Evolutionary conservation across 768 basidiomycete genomes (phyloP).

Genomic region (Suillus subaureus): DNA sequence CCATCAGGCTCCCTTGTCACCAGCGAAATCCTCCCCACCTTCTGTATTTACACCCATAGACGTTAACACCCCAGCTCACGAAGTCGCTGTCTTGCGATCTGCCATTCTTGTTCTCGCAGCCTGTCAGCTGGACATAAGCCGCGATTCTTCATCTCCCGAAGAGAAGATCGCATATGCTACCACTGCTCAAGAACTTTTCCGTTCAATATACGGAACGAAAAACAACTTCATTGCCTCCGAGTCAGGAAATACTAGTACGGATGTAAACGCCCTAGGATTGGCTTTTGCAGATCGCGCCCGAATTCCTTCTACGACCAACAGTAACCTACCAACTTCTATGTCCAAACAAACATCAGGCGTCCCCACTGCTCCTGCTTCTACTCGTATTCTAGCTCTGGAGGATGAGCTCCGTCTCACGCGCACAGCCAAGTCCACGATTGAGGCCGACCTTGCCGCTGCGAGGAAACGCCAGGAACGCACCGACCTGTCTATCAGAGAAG

Average conservation of each 20-base stretch:
- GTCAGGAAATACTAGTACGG: constrained; percentile 13
- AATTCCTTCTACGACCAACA: constrained; percentile 1
- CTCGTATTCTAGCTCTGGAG: constrained; percentile 27
- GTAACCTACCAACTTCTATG: not conserved
- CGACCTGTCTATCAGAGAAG: not conserved
- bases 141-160: constrained; percentile 23
- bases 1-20: constrained; percentile 12
- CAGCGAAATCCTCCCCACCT: constrained; percentile 13
- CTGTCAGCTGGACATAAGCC: constrained; percentile 35
- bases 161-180: constrained; percentile 23
- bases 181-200: constrained; percentile 32
- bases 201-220: constrained; percentile 30
- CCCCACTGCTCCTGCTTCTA: constrained; percentile 8
- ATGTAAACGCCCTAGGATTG: constrained; percentile 26
- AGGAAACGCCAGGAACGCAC: constrained; percentile 14
- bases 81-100: constrained; percentile 25
- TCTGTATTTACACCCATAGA: constrained; percentile 15
- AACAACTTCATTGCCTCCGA: constrained; percentile 23
- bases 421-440: constrained; percentile 18
- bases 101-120: constrained; percentile 34
- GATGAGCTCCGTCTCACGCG: constrained; percentile 23
- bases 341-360: not conserved
- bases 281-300: constrained; percentile 21
- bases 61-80: constrained; percentile 13
- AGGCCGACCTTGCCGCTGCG: constrained; percentile 22